Base-by-base conservation (phyloP, 2,329 filamentous ascomycete genomes). In the Lasiodiplodia sp. region DNA sequence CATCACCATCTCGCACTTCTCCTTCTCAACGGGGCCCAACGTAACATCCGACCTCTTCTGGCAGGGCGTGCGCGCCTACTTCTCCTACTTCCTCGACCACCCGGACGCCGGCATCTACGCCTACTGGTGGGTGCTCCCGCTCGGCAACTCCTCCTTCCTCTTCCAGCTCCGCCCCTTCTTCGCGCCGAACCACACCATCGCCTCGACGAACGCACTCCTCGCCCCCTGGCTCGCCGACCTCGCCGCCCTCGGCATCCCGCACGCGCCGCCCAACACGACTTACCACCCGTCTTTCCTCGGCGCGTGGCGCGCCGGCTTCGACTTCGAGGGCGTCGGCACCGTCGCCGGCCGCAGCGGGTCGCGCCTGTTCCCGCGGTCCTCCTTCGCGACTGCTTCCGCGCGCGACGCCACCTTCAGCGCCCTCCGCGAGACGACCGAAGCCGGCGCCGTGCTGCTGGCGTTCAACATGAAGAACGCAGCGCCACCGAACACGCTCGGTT, bases 351-450 rank as follows among this genome's bases (percentile, higher is more conserved):
- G 81, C 28, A 56, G 82, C 4, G 82, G 80, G 0, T 87, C 85
- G 0, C 77, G 85, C 14, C 76, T 87, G 1, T 67, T 87, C 2
- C 82, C 83, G 1, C 75, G 76, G 21, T 73, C 74, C 11, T 81
- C 80, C 69, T 83, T 78, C 73, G 72, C 72, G 18, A 80, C 80
- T 51, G 72, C 72, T 1, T 66, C 78, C 0, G 73, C 79, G 21
- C 38, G 1, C n/a, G 49, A 70, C 0, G 82, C 78, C 65, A 70
- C 85, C 2, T 81, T 87, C 0, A 76, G 78, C 1, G 68, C 70
- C 1, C 64, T 68, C 28, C 49, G 66, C 14, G 23, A 34, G 16
- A 56, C 69, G 40, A 31, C 23, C 16, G 57, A 64, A 18, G n/a
- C 18, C 11, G 28, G n/a, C 44, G n/a, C 18, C 40, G 40, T 52